Percentiles rank a stretch among this genome's conserved stretches.
These are phyloP conservation scores for Aphanomyces cochlioides DNA, from an alignment of 352 stramenopile species.

Conservation along the genomic window DNA sequence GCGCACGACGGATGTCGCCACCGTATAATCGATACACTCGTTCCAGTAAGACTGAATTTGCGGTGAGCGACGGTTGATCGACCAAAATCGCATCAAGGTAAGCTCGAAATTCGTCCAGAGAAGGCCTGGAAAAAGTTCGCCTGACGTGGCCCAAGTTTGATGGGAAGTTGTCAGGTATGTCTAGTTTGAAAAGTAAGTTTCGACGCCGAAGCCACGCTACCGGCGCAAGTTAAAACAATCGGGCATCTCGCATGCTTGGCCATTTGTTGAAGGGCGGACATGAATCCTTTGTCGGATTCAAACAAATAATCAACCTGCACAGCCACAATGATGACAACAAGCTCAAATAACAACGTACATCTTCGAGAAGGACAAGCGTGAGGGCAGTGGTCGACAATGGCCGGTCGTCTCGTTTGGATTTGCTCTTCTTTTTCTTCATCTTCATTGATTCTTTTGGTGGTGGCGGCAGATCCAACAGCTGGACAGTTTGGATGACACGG, in stretches of 20 bases:
- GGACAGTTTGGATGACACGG: slow-evolving; percentile 46
- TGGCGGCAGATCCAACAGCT: neutral
- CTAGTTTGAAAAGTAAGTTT: neutral
- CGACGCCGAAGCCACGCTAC: neutral
- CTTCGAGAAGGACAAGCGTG: slow-evolving; percentile 82
- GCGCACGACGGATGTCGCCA: slow-evolving; percentile 60
- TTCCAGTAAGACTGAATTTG: slow-evolving; percentile 40
- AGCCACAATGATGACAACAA: neutral
- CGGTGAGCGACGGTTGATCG: slow-evolving; percentile 46
- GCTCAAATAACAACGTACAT: slow-evolving; percentile 38
- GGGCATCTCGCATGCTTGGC: slow-evolving; percentile 77
- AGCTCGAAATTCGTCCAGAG: slow-evolving; percentile 53
- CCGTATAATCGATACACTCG: slow-evolving; percentile 41
- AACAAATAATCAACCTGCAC: slow-evolving; percentile 64
- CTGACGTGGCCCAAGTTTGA: slow-evolving; percentile 44
- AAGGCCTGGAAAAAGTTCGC: slow-evolving; percentile 44
- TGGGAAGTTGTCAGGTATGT: slow-evolving; percentile 60
- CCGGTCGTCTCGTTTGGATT: slow-evolving; percentile 26
- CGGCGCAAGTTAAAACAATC: slow-evolving; percentile 63
- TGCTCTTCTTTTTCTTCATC: slow-evolving; percentile 43
- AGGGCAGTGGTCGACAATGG: slow-evolving; percentile 40
- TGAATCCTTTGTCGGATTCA: slow-evolving; percentile 76
- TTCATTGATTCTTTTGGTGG: slow-evolving; percentile 33
- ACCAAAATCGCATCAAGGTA: slow-evolving; percentile 63
- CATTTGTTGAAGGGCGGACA: slow-evolving; percentile 65